A percentile compares a stretch with the other conserved stretches of the same genome.
phyloP scores from a whole-genome alignment of 495 filamentous ascomycete species.

The Astrothelium subdiscretum region DNA sequence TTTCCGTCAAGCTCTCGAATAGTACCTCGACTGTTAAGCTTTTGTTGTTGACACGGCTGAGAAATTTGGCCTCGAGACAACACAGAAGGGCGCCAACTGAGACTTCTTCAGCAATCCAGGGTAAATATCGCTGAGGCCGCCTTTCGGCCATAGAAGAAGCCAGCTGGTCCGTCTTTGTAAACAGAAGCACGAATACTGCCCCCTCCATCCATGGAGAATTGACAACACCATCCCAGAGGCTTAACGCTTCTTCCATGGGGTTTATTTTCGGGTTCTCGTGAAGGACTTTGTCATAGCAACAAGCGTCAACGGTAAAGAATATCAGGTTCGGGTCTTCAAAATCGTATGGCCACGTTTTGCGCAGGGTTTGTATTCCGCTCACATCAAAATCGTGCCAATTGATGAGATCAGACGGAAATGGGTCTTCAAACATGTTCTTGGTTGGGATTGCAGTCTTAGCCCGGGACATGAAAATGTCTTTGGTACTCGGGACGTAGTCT shows the following conservation, averaged over 20 bases:
- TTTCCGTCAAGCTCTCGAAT: background rate
- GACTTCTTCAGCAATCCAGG: background rate
- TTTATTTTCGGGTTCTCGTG: background rate
- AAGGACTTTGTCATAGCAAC: background rate
- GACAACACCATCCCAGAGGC: background rate
- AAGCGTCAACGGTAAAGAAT: background rate
- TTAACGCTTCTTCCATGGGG: background rate
- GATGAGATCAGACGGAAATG: background rate
- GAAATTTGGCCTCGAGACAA: background rate
- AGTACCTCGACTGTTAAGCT: background rate
- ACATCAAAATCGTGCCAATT: background rate
- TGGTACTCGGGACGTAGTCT: background rate
- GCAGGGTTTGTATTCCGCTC: background rate
- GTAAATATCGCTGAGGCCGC: background rate
- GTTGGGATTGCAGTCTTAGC: background rate
- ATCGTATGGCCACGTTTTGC: background rate
- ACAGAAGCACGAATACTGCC: background rate
- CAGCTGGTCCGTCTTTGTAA: background rate
- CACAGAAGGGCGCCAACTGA: background rate
- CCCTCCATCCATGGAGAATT: background rate
- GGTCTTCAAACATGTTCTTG: background rate
- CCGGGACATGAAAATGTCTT: background rate
- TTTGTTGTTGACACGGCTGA: background rate
- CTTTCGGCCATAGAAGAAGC: background rate
- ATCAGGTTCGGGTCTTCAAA: background rate